A percentile compares a stretch with the other conserved stretches of the same genome.
These are phyloP conservation scores for Phialophora expanda DNA, from an alignment of 2,329 filamentous ascomycete species.

Conservation along the genomic window DNA sequence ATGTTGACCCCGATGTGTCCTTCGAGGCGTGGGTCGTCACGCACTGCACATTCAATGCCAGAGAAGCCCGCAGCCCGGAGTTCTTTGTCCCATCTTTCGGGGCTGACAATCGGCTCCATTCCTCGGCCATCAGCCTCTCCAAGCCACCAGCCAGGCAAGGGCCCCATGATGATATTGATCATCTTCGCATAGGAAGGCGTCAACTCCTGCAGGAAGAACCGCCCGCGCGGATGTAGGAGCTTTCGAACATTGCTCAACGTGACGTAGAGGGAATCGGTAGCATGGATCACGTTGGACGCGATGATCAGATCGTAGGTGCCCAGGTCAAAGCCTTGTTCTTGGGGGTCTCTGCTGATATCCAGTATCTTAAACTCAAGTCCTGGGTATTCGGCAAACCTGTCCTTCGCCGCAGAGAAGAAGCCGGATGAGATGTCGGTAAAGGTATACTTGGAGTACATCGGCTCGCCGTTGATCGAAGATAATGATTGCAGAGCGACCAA, in stretches of 20 bases:
- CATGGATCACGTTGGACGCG: constrained; percentile 47
- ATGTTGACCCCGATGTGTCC: no score
- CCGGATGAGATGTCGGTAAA: constrained; percentile 40
- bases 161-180: constrained; percentile 31
- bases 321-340: constrained; percentile 42
- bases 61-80: no score
- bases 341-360: constrained; percentile 43
- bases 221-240: constrained; percentile 39
- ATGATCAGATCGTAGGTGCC: constrained; percentile 45
- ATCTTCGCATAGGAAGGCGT: background rate
- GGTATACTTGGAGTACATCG: constrained; percentile 33
- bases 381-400: constrained; percentile 20
- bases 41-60: no score
- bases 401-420: constrained; percentile 31
- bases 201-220: constrained; percentile 28
- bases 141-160: constrained; percentile 41
- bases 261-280: constrained; percentile 40
- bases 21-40: no score
- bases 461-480: constrained; percentile 36
- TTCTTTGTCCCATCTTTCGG: no score
- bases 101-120: no score
- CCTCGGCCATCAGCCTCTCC: background rate
- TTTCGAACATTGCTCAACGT: constrained; percentile 40
- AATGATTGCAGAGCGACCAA: background rate
- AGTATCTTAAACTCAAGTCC: constrained; percentile 41